Base-by-base conservation (phyloP, 495 filamentous ascomycete species). In the Penicillium pulvis region DNA sequence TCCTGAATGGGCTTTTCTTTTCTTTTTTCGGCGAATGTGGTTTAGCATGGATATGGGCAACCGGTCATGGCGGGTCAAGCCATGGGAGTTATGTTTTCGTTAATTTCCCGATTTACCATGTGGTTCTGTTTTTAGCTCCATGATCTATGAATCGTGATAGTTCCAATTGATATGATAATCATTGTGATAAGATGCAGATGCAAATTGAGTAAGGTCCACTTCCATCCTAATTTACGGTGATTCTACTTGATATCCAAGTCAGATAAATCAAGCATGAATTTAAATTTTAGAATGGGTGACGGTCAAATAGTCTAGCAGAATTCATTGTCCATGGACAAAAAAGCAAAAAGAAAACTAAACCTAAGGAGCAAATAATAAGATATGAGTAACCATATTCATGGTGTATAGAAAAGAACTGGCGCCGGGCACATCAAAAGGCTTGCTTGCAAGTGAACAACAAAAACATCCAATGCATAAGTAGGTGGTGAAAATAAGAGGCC, bases 401-500 rank as follows among this genome's bases (percentile, higher is more conserved):
- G 33, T 63, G 58, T 61, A 55, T 58, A 55, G 31, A 36, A 53
- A 31, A 51, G 45, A 41, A 52, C 26, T 41, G 36, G 53, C 60
- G 60, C 60, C 63, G 60, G 33, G 56, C 41, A 60, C 53, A 65
- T 53, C 16, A 39, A 42, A 36, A 49, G 57, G 58, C 61, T 66
- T 59, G 64, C 64, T 67, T 56, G 55, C 28, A 45, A 41, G 23
- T 10, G 30, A 39, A 24, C 52, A 36, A 57, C 45, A 53, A 58
- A 47, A 43, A 58, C 53, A 51, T 61, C 58, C 62, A 63, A 63
- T 63, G 63, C 62, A 65, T 53, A 52, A 42, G 45, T 19, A 24
- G 53, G 9, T 19, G 28, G 26, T 23, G 46, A 36, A 14, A 19
- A 58, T 24, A 48, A 20, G 50, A 24, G 45, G 45, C 56, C 52